Base-by-base conservation (phyloP, 2,329 filamentous ascomycete species). In the Graphium sp. region DNA sequence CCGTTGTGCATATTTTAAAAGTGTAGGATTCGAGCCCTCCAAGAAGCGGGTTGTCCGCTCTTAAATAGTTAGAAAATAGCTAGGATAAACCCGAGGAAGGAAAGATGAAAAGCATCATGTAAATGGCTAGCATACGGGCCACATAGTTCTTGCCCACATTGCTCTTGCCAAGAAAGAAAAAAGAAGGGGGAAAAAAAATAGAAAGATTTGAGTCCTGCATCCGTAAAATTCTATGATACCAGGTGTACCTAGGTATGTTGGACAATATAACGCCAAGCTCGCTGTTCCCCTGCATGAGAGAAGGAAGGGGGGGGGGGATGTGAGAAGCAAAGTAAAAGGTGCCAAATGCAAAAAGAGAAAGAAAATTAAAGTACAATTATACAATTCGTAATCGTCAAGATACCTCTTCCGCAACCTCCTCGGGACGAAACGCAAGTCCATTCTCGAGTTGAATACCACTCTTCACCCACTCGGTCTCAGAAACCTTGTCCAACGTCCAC, bases 401-500 rank as follows among this genome's bases (percentile, higher is more conserved):
- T 18, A 71, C 58, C 41, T 66, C 65, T 39, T 66, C 58, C 4
- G 61, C 66, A 27, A 66, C 64, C 19, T 63, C 55, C 39, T 74
- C 68, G 39, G 74, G 68, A 24, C 65, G 52, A 37, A 74, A 74
- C 31, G 52, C 58, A 21, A 75, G 47, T 2, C 67, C 70, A 5
- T 61, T 67, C 4, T 77, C 65, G 4, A 91, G 66, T 35, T 62
- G 46, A 26, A 95, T 75, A 3, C 76, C 85, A 20, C 65, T 64
- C 29, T 58, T 62, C 3, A 95, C 80, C 84, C 85, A 98, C 11
- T 71, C 64, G 33, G 67, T 62, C 31, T 67, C 63, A 22, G 69
- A 71, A 22, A 94, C 75, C 39, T 80, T 75, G 26, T 75, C 67
- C 33, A 95, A 53, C 7, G 64, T 63, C 69, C 80, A 84, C 28